Evolutionary conservation across 257 asterid genomes (phyloP), one percentile per base, ranked within the genome.

Genomic region (Osmanthus fragrans): DNA sequence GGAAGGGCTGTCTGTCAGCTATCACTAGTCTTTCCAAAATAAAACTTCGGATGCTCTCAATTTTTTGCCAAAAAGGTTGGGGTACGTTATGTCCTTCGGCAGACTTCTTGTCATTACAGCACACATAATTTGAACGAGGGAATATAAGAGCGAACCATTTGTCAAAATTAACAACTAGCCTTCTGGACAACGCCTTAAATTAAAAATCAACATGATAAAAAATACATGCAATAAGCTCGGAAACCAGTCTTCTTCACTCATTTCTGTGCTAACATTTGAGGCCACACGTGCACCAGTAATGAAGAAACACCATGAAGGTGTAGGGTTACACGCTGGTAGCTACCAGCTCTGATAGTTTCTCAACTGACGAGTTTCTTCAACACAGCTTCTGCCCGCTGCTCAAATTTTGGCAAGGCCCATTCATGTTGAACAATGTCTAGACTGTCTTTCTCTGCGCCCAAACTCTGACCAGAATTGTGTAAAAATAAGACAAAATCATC

Each of bases 401-500:
- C 98, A 72, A 92, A 87, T 75, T 86, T 93, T 32, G 98, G 97
- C 58, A 92, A 82, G 72, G 87, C 95, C 97, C 98, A 94, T 0
- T 94, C 98, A 37, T 94, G 98, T 77, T 94, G 98, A 80, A 92
- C 81, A 56, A 94, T 90, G 79, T 92, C 96, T 39, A 93, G 73
- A 77, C 85, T 85, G 78, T 94, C 97, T 85, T 93, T 93, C 80
- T 93, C 98, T 0, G 98, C 96, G 13, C 97, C 87, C 91, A 93
- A 83, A 86, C 93, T 92, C 98, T 93, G 92, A 71, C 2, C 71
- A 83, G n/a, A 81, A 76, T 49, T 81, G 77, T 19, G 54, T 67
- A 73, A 58, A 78, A 71, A 13, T 29, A 83, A 40, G 47, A 40
- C 47, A 40, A 11, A 40, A 40, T 33, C 1, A 39, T 13, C 19